phyloP scores from a whole-genome alignment of 768 basidiomycete species.

The Chiua virens region DNA sequence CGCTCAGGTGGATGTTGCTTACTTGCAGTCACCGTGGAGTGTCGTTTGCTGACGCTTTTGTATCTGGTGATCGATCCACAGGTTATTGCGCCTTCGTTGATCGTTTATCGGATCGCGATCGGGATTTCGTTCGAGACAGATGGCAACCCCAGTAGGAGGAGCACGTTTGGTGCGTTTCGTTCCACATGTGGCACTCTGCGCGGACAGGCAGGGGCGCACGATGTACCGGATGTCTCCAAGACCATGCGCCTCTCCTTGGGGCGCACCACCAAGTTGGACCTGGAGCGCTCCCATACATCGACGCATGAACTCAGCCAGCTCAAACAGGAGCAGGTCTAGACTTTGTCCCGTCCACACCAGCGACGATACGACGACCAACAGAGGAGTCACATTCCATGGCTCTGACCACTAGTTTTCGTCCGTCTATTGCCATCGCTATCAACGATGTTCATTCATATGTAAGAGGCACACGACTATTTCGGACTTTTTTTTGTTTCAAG shows the following conservation, averaged over 20 bases:
- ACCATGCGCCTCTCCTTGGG: conserved; percentile 5
- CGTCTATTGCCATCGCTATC: too few species aligned
- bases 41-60: too few species aligned
- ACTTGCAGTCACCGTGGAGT: conserved; percentile 34
- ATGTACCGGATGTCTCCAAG: conserved; percentile 5
- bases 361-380: too few species aligned
- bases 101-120: conserved; percentile 20
- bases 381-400: too few species aligned
- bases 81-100: conserved; percentile 18
- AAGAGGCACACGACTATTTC: too few species aligned
- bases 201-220: background rate
- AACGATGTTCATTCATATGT: too few species aligned
- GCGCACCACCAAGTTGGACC: conserved; percentile 3
- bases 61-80: background rate
- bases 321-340: conserved; percentile 6
- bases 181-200: conserved; percentile 2
- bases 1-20: conserved; percentile 13
- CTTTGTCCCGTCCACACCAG: too few species aligned
- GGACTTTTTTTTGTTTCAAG: too few species aligned
- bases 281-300: conserved; percentile 4
- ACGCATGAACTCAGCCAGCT: conserved; percentile 12
- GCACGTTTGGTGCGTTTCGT: conserved; percentile 1
- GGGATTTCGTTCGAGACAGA: conserved; percentile 23
- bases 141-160: background rate
- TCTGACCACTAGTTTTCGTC: too few species aligned